A percentile compares a stretch with the other conserved stretches of the same genome.
Evolutionary conservation across 2,329 filamentous ascomycete genomes (phyloP).

Genomic region (Ophidiomyces ophidiicola): DNA sequence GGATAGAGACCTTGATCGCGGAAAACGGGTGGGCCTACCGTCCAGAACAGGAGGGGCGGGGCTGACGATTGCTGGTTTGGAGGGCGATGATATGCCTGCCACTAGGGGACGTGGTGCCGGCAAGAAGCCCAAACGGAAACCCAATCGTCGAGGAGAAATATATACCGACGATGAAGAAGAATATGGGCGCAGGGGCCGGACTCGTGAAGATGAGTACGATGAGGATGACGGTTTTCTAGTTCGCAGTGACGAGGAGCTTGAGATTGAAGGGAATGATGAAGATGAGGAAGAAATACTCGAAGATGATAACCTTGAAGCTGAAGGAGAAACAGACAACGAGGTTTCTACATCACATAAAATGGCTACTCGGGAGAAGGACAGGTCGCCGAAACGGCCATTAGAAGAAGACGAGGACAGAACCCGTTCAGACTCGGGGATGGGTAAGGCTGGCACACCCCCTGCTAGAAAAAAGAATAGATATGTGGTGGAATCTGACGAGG

Average conservation of each 20-base stretch:
- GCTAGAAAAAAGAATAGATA: constrained; percentile 37
- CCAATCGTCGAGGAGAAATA: constrained; percentile 37
- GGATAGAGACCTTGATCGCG: constrained; percentile 44
- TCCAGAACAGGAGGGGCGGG: constrained; percentile 38
- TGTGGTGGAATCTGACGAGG: constrained; percentile 39
- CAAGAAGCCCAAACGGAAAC: constrained; percentile 26
- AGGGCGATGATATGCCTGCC: constrained; percentile 43
- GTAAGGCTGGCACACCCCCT: constrained; percentile 25
- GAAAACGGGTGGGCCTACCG: constrained; percentile 36
- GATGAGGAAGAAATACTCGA: constrained; percentile 32
- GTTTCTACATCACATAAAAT: constrained; percentile 18
- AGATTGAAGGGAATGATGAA: constrained; percentile 34
- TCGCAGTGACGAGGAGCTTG: constrained; percentile 38
- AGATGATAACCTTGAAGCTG: constrained; percentile 36
- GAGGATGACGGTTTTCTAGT: constrained; percentile 67
- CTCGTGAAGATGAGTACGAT: constrained; percentile 69
- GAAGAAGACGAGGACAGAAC: constrained; percentile 14
- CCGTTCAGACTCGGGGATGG: constrained; percentile 16
- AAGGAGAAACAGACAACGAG: constrained; percentile 32
- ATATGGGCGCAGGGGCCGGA: constrained; percentile 33
- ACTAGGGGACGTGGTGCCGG: constrained; percentile 28
- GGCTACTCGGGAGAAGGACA: constrained; percentile 20
- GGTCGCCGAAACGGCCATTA: constrained; percentile 16
- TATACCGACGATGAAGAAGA: constrained; percentile 41
- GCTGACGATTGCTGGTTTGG: constrained; percentile 45